Conservation (phyloP, 805 yeast genomes). For the Ogataea dorogensis region DNA sequence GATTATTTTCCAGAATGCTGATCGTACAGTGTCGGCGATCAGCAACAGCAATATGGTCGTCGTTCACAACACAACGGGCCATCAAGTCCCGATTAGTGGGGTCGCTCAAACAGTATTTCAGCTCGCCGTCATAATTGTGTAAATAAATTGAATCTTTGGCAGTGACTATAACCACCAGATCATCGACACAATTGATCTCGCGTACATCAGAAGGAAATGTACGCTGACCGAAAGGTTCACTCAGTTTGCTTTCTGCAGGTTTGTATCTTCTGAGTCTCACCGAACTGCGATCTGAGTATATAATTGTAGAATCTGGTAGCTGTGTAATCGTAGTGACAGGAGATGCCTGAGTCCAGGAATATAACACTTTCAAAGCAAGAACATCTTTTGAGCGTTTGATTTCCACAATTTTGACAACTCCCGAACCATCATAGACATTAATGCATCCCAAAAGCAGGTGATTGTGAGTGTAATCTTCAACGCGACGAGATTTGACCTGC, state of each 20-base stretch:
- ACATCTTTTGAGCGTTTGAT: slow-evolving; percentile 19
- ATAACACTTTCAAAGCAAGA: slow-evolving; percentile 17
- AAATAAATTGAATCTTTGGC: slow-evolving; percentile 28
- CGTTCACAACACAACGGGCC: slow-evolving; percentile 23
- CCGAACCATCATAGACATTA: slow-evolving; percentile 14
- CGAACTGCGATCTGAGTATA: slow-evolving; percentile 21
- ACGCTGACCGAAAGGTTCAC: slow-evolving; percentile 13
- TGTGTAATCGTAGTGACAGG: slow-evolving; percentile 28
- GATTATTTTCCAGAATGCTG: slow-evolving; percentile 11
- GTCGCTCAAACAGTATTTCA: slow-evolving; percentile 20
- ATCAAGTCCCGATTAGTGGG: slow-evolving; percentile 22
- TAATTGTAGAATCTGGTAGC: slow-evolving; percentile 24
- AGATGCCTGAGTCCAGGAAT: slow-evolving; percentile 18
- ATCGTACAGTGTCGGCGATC: slow-evolving; percentile 24
- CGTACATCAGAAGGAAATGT: slow-evolving; percentile 20
- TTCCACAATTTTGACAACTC: slow-evolving; percentile 31
- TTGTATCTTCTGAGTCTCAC: slow-evolving; percentile 21
- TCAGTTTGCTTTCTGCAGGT: slow-evolving; percentile 24
- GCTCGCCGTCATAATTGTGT: slow-evolving; percentile 15
- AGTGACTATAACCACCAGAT: slow-evolving; percentile 28
- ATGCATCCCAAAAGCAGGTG: slow-evolving; percentile 37
- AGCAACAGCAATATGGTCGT: slow-evolving; percentile 13
- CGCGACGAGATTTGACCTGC: slow-evolving; percentile 28
- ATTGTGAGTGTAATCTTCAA: slow-evolving; percentile 19
- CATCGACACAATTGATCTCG: slow-evolving; percentile 24